Base-by-base conservation (phyloP, 208 protist species). In the Crithidia mellificae region DNA sequence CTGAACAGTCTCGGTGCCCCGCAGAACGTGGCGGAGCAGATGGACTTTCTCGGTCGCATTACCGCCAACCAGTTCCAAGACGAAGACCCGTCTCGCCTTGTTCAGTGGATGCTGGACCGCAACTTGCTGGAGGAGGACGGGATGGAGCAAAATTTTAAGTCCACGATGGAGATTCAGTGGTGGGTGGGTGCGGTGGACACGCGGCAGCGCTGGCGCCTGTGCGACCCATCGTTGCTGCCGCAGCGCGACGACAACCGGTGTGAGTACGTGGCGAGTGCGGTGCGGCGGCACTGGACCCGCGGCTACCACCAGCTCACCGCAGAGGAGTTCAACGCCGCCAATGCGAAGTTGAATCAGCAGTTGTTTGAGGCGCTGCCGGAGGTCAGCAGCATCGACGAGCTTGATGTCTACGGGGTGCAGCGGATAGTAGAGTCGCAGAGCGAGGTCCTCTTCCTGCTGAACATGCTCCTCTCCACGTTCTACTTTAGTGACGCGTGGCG, bases 391-490 rank as follows among this genome's bases (percentile, higher is more conserved):
- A n/a, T 66, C n/a, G 22, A 38, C 24, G 22, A 51, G 29, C 27
- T 54, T 15, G 55, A 72, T 27, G 27, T 71, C 38, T 36, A 61
- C 27, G 58, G 63, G 17, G 67, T 72, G 50, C 79, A 81, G 36
- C 44, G 74, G 51, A 84, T 93, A 41, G 71, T 88, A 2, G 74
- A 87, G 50, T 87, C 87, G 12, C 90, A 93, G 70, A 92, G 90
- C 73, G 90, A 95, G 75, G 63, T 90, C 50, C 68, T 95, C 2
- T 95, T 85, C 59, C 52, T 95, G 29, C 63, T 95, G n/a, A 92
- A 88, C 58, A 67, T 86, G 65, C 70, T 92, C 47, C 72, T 95
- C 29, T 89, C 79, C 22, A 92, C 83, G 27, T 92, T 90, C 53
- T 89, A 85, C 72, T 91, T 90, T 72, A 86, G 83, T 29, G 81